Base-by-base conservation (phyloP, 163 green algal genomes). In the Chloroidium sp. region DNA sequence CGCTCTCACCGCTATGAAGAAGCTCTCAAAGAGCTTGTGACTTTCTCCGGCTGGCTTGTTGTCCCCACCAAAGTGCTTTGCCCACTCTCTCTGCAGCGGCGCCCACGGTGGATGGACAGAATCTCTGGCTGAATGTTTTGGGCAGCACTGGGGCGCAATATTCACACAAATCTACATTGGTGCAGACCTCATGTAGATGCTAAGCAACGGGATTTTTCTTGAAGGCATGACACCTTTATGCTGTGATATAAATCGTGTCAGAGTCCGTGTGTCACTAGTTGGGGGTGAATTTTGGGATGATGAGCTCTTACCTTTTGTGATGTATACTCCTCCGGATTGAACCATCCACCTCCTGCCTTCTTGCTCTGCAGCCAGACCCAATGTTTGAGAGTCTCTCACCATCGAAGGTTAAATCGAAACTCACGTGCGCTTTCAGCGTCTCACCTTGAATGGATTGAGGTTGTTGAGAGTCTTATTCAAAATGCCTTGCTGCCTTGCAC, bases 301-400 rank as follows among this genome's bases (percentile, higher is more conserved):
- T 78, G 58, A 78, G 67, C 3, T 75, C 69, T 64, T 72, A 88
- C 87, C 87, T 92, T 92, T 67, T 91, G 84, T 4, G 80, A 77
- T 3, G 83, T 90, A 0, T 87, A 79, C 12, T 84, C 85, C 78
- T 92, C 89, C 36, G 89, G 89, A 77, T 92, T 91, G 77, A 92
- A 90, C 85, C 84, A 83, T 2, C 62, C 6, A 14, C 58, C 69
- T 10, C 6, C 69, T 76, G 69, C 3, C 6, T 36, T 36, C 36
- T 36, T 36, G 36, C 12, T 76, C 69, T 76, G 69, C 69, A 13
- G 13, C 8, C 12, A 76, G 72, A 57, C 12, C 3, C 72, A 8
- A 76, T 14, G 72, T 58, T 76, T 76, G 3, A 3, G 3, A 36
- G 14, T 76, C 10, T n/a, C 14, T 60, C 8, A 8, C 10, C 8